Evolutionary conservation across 2,329 filamentous ascomycete genomes (phyloP).

Genomic region (Colletotrichum lini): DNA sequence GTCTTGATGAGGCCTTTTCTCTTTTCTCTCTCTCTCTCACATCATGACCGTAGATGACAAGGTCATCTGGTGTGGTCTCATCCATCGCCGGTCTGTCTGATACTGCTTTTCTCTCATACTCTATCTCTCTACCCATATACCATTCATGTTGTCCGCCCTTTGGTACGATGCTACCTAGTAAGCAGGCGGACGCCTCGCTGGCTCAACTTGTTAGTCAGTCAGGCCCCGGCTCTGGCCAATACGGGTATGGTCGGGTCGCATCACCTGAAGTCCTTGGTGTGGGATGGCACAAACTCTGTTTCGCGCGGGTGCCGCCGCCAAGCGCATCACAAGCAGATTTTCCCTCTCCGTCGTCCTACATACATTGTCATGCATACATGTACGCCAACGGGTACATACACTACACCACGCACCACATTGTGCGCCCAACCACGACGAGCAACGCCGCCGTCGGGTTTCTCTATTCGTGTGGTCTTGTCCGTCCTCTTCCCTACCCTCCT

Average conservation of each 20-base stretch:
- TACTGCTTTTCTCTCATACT: neutral
- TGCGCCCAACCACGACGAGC: constrained; percentile 26
- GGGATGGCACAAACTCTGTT: constrained; percentile 38
- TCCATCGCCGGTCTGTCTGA: neutral
- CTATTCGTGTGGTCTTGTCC: neutral
- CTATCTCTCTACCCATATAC: no score
- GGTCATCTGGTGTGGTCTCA: constrained; percentile 21
- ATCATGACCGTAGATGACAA: constrained; percentile 18
- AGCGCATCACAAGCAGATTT: constrained; percentile 39
- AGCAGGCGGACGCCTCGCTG: constrained; percentile 25
- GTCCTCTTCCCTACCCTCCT: no score
- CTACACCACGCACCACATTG: neutral
- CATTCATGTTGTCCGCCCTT: constrained; percentile 1
- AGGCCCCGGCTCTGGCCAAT: constrained; percentile 24
- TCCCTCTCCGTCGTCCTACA: constrained; percentile 36
- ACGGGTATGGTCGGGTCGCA: constrained; percentile 20
- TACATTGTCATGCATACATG: constrained; percentile 15
- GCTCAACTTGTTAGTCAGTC: constrained; percentile 4
- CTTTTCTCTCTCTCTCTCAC: no score
- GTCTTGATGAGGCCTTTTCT: neutral
- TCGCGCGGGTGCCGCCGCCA: constrained; percentile 42
- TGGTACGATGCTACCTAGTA: constrained; percentile 21
- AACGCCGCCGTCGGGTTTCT: constrained; percentile 19
- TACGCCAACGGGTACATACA: neutral
- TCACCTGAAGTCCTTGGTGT: constrained; percentile 34